Percentiles rank a stretch among this genome's conserved stretches.
phyloP scores from a whole-genome alignment of 2,329 filamentous ascomycete species.

The Cercospora janseana region DNA sequence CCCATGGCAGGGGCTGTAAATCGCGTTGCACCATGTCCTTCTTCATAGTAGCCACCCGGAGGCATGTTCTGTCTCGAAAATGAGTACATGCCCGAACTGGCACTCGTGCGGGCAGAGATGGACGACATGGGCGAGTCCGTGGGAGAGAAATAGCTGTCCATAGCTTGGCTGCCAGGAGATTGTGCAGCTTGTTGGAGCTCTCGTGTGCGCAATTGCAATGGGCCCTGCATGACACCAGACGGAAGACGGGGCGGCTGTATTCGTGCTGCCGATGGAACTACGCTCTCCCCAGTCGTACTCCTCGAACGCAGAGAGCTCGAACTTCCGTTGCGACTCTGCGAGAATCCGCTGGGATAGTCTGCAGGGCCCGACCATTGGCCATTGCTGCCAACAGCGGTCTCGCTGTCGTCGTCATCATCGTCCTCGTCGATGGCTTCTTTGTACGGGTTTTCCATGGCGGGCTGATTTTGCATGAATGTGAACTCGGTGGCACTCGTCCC shows the following conservation, averaged over 20 bases:
- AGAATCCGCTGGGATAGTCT: constrained; percentile 18
- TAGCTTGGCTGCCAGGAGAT: constrained; percentile 60
- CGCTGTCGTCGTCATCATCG: constrained; percentile 53
- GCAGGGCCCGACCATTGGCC: constrained; percentile 35
- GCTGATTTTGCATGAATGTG: constrained; percentile 70
- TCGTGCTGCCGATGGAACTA: constrained; percentile 36
- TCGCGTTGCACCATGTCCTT: constrained; percentile 63
- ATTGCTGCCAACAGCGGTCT: constrained; percentile 41
- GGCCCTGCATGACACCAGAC: constrained; percentile 51
- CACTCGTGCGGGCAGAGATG: constrained; percentile 63
- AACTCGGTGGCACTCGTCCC: constrained; percentile 68
- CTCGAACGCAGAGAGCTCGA: constrained; percentile 27
- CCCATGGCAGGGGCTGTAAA: constrained; percentile 88
- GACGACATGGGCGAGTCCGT: constrained; percentile 75
- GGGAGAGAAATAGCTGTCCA: constrained; percentile 93
- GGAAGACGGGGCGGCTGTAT: constrained; percentile 72
- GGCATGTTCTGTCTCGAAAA: constrained; percentile 75
- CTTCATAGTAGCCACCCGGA: constrained; percentile 61
- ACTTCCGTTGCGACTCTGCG: constrained; percentile 27
- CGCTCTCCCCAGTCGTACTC: constrained; percentile 28
- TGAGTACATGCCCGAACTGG: constrained; percentile 68
- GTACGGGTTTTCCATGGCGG: constrained; percentile 78
- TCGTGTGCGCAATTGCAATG: constrained; percentile 69
- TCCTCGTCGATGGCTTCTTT: constrained; percentile 57
- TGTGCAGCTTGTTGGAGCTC: constrained; percentile 48